Evolutionary conservation across 257 asterid species (phyloP).

Genomic region (Gentiana dahurica): DNA sequence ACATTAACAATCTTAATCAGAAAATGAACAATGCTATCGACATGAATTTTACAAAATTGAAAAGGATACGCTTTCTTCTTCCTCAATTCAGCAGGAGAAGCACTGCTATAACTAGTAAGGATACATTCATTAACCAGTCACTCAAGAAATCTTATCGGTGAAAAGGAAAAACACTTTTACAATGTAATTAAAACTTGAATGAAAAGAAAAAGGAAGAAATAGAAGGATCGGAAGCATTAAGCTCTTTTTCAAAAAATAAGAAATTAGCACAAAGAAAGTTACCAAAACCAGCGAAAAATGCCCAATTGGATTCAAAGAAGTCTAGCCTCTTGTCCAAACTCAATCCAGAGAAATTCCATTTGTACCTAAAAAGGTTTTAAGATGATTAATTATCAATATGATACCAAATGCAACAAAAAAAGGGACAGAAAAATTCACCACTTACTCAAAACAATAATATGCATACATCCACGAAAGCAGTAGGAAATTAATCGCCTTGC

Average conservation of each 20-base stretch:
- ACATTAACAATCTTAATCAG: conserved; percentile 5
- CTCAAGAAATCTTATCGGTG: no score
- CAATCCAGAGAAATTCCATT: conserved; percentile 90
- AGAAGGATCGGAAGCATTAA: no score
- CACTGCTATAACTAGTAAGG: not conserved
- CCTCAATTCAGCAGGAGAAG: not conserved
- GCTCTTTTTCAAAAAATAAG: not conserved
- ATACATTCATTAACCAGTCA: no score
- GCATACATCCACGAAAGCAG: conserved; percentile 98
- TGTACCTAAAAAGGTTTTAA: conserved; percentile 46
- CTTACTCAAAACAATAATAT: conserved; percentile 98
- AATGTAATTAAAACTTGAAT: not conserved
- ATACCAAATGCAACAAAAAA: conserved; percentile 6
- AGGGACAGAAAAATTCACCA: conserved; percentile 13
- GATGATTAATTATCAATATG: conserved; percentile 5
- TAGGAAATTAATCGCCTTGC: conserved; percentile 62
- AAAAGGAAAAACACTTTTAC: no score
- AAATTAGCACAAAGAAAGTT: conserved; percentile 9
- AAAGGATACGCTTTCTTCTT: no score
- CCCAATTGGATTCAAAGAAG: conserved; percentile 97
- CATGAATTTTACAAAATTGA: no score
- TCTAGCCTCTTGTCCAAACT: conserved; percentile 93
- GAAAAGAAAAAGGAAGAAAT: not conserved
- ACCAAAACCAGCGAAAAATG: conserved; percentile 98
- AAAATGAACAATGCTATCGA: not conserved